Conservation (phyloP, 1,139 yeast genomes). For the Debaryomyces nepalensis region DNA sequence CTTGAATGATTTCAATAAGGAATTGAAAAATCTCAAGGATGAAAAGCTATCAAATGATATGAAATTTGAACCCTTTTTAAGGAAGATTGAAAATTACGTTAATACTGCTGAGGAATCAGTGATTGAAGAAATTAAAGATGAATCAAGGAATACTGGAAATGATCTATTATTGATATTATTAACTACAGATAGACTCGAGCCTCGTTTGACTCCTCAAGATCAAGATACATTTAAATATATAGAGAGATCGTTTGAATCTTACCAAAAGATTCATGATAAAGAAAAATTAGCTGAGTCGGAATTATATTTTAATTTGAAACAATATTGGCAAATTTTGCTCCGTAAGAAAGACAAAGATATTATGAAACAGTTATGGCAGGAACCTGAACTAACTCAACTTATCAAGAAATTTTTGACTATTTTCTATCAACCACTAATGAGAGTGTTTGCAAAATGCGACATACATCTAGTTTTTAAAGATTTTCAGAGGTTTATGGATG, state of each 20-base stretch:
- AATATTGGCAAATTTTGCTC: conserved; percentile 65
- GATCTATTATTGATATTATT: conserved; percentile 35
- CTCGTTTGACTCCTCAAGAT: conserved; percentile 17
- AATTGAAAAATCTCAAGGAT: conserved; percentile 52
- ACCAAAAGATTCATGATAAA: conserved; percentile 21
- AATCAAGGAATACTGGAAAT: conserved; percentile 24
- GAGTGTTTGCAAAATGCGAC: conserved; percentile 74
- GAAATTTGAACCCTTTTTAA: conserved; percentile 27
- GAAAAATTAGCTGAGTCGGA: conserved; percentile 23
- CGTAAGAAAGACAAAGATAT: conserved; percentile 77
- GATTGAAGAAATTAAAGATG: conserved; percentile 29
- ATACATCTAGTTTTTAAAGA: conserved; percentile 76
- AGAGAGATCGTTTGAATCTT: conserved; percentile 25
- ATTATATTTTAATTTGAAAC: conserved; percentile 55
- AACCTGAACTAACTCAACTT: conserved; percentile 73
- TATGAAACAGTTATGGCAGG: conserved; percentile 80
- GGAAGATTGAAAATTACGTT: conserved; percentile 33
- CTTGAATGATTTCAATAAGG: conserved; percentile 63
- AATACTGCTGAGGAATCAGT: conserved; percentile 17
- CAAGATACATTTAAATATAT: conserved; percentile 16
- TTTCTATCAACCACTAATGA: conserved; percentile 84
- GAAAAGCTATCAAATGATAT: conserved; percentile 20
- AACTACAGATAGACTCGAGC: conserved; percentile 25
- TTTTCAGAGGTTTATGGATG: conserved; percentile 74
- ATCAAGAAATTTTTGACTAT: conserved; percentile 74